phyloP scores from a whole-genome alignment of 2,329 filamentous ascomycete species.

The Xylariaceae sp. region DNA sequence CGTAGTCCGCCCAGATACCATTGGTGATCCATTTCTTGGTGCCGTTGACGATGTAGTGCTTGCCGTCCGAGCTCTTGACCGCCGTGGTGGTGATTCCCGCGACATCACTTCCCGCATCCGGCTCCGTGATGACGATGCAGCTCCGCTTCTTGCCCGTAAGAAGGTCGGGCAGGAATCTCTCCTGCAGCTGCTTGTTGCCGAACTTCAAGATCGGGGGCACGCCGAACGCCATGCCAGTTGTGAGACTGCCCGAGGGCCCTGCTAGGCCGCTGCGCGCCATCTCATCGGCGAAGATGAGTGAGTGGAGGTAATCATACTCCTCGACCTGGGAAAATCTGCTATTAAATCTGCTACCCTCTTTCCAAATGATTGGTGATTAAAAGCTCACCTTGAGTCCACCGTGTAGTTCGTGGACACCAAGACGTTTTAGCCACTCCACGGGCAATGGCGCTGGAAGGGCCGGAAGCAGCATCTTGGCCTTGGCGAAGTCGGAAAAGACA shows the following conservation, averaged over 20 bases:
- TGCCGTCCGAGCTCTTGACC: slow-evolving; percentile 56
- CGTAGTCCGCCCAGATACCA: slow-evolving; percentile 65
- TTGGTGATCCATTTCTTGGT: slow-evolving; percentile 78
- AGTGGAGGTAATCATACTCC: slow-evolving; percentile 70
- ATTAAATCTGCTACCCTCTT: too few relatives aligned
- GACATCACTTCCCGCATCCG: slow-evolving; percentile 69
- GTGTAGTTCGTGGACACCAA: slow-evolving; percentile 63
- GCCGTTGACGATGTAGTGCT: slow-evolving; percentile 68
- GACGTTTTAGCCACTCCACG: slow-evolving; percentile 59
- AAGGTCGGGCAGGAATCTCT: slow-evolving; percentile 63
- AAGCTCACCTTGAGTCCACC: slow-evolving; percentile 59
- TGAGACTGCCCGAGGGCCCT: slow-evolving; percentile 62
- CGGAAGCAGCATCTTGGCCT: slow-evolving; percentile 66
- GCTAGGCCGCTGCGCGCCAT: slow-evolving; percentile 61
- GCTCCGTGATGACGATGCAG: slow-evolving; percentile 78
- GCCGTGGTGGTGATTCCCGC: slow-evolving; percentile 69
- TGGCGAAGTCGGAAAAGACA: slow-evolving; percentile 61
- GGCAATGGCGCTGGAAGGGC: slow-evolving; percentile 66
- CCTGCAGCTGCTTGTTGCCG: slow-evolving; percentile 57
- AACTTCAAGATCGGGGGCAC: slow-evolving; percentile 69
- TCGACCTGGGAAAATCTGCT: too few relatives aligned
- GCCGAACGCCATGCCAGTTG: slow-evolving; percentile 68
- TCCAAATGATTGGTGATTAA: too few relatives aligned
- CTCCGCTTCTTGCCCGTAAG: slow-evolving; percentile 61
- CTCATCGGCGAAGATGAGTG: slow-evolving; percentile 67